Percentiles rank a stretch among this genome's conserved stretches.
These are phyloP conservation scores for Termitomyces sp. DNA, from an alignment of 768 basidiomycete genomes.

Conservation along the genomic window DNA sequence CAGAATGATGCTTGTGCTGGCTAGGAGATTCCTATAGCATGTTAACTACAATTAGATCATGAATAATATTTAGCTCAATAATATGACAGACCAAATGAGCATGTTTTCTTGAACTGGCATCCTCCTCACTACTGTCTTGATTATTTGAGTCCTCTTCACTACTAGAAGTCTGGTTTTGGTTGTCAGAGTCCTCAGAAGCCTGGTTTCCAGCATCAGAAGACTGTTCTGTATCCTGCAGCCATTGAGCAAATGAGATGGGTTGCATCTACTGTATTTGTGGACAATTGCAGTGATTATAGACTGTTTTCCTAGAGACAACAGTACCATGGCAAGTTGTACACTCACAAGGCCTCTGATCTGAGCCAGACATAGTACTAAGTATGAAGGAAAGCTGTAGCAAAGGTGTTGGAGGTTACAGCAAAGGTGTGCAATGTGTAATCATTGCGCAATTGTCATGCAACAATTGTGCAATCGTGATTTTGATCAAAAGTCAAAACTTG, in stretches of 20 bases:
- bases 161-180: too few relatives aligned
- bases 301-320: neutral
- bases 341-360: neutral
- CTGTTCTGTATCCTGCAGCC: neutral
- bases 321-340: neutral
- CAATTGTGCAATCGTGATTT: too few relatives aligned
- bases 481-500: too few relatives aligned
- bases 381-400: too few relatives aligned
- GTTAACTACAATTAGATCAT: too few relatives aligned
- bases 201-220: neutral
- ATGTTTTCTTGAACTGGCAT: neutral
- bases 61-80: neutral
- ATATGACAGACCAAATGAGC: neutral
- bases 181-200: too few relatives aligned
- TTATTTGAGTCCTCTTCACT: neutral
- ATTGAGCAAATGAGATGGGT: neutral
- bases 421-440: too few relatives aligned
- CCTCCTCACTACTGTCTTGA: neutral
- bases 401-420: too few relatives aligned
- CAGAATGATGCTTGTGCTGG: too few relatives aligned
- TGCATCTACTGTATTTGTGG: neutral
- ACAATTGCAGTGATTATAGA: neutral
- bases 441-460: too few relatives aligned
- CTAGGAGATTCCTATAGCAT: too few relatives aligned
- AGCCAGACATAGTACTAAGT: too few relatives aligned